phyloP scores from a whole-genome alignment of 371 early-diverging fungal genomes.

The Zychaea mexicana region DNA sequence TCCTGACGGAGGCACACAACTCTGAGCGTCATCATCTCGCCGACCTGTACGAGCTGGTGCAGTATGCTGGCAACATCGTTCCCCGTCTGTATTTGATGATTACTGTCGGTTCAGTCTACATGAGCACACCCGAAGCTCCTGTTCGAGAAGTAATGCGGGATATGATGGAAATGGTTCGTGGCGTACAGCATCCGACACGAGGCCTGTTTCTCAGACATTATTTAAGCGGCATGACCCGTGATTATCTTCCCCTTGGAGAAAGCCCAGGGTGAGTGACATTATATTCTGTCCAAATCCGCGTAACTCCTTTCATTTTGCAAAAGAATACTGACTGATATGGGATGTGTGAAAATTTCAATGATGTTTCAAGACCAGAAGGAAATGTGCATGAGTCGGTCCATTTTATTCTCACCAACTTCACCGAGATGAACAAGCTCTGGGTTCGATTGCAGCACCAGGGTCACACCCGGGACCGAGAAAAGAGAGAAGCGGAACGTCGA shows the following conservation, averaged over 20 bases:
- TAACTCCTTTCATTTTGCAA: neutral
- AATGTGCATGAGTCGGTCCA: constrained; percentile 87
- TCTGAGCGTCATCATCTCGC: constrained; percentile 87
- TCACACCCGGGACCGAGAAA: constrained; percentile 88
- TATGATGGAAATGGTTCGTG: constrained; percentile 97
- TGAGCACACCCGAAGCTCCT: constrained; percentile 86
- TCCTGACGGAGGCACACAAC: constrained; percentile 85
- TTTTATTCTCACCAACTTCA: constrained; percentile 94
- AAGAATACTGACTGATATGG: too few species aligned
- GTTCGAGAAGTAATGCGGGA: constrained; percentile 94
- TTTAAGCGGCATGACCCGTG: constrained; percentile 89
- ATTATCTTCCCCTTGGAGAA: constrained; percentile 74
- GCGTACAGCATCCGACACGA: constrained; percentile 96
- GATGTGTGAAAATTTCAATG: too few species aligned
- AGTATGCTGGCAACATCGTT: constrained; percentile 96
- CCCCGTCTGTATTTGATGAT: constrained; percentile 97
- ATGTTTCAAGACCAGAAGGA: constrained; percentile 71
- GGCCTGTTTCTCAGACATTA: constrained; percentile 96
- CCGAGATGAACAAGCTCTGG: constrained; percentile 99
- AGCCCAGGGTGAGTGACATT: constrained; percentile 48
- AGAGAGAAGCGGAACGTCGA: constrained; percentile 91
- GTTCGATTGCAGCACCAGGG: constrained; percentile 97
- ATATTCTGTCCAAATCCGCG: neutral
- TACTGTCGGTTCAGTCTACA: constrained; percentile 93
- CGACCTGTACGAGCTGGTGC: constrained; percentile 95